Evolutionary conservation across 2,329 filamentous ascomycete genomes (phyloP), one percentile per base, ranked within the genome.

Genomic region (Elsinoe fawcettii): DNA sequence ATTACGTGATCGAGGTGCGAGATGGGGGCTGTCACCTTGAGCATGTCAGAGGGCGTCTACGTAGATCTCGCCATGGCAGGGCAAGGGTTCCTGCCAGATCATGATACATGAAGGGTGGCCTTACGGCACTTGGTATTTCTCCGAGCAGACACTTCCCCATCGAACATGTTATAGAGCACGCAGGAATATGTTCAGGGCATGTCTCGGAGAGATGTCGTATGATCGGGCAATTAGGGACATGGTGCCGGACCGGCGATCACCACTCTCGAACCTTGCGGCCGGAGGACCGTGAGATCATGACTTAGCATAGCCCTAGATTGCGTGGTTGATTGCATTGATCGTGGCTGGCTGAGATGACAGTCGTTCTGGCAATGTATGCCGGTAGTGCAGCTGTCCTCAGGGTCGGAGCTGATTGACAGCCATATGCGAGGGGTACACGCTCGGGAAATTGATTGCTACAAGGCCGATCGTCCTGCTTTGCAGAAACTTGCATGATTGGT

Each of bases 231-330:
- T 44, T 14, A 12, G 41, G 41, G 18, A 44, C 9, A 11, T 3
- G 12, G 22, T 44, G 22, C 46, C 46, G 46, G 23, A 30, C 46
- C 34, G 34, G 14, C 6, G 14, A 37, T 37, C 34, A n/a, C 3
- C 34, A 37, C 9, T 12, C 11, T 4, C 9, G 34, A 37, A n/a
- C 14, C 34, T 37, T 37, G 3, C 3, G 3, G 34, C 3, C 34
- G 8, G 20, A 16, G 7, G 46, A 11, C 3, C 16, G 30, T 32
- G 46, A 20, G 16, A 51, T 30, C 23, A 51, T 51, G 46, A 51
- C 46, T 51, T 14, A 51, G 46, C 46, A n/a, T 18, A 32, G 16
- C 46, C 27, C 46, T 51, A 51, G 25, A 51, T 51, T 51, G 46
- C 34, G 9, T 51, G 25, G 25, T 51, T 32, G 30, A 36, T 36